A percentile compares a stretch with the other conserved stretches of the same genome.
phyloP scores from a whole-genome alignment of 495 filamentous ascomycete species.

The Neurospora sublineolata region DNA sequence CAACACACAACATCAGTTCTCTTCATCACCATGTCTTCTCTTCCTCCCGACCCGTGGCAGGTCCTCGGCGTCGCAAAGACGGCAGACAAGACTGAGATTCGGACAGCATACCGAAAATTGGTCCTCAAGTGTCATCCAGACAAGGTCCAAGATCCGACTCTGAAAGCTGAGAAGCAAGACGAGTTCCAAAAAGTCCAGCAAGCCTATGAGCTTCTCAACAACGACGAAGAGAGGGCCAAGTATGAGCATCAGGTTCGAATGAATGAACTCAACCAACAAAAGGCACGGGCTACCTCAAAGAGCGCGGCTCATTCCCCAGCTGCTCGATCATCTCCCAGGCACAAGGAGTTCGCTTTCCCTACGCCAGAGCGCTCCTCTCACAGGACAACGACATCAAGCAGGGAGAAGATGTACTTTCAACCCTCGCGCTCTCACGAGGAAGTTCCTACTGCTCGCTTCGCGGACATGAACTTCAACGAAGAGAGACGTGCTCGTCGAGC shows the following conservation, averaged over 20 bases:
- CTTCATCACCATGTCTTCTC: constrained; percentile 44
- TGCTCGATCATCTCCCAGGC: constrained; percentile 18
- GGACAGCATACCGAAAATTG: constrained; percentile 77
- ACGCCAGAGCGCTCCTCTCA: constrained; percentile 24
- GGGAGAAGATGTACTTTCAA: constrained; percentile 23
- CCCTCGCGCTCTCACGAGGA: constrained; percentile 35
- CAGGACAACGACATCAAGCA: constrained; percentile 21
- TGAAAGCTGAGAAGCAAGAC: constrained; percentile 54
- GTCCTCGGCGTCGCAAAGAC: constrained; percentile 66
- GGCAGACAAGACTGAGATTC: constrained; percentile 62
- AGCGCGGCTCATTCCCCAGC: constrained; percentile 27
- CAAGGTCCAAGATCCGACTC: constrained; percentile 70
- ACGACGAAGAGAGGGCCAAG: constrained; percentile 54
- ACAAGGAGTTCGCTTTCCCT: constrained; percentile 18
- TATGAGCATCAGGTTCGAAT: constrained; percentile 71
- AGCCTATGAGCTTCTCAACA: constrained; percentile 82
- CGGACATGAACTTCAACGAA: constrained; percentile 19
- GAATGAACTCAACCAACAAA: constrained; percentile 29
- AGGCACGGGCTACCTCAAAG: constrained; percentile 17
- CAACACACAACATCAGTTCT: background rate
- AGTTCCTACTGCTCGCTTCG: constrained; percentile 14
- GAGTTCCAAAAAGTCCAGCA: constrained; percentile 91
- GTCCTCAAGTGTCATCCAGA: constrained; percentile 91
- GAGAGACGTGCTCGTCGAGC: constrained; percentile 27
- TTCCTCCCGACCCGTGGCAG: constrained; percentile 75